These are phyloP conservation scores for Solanum chacoense DNA, from an alignment of 305 asterid species.

Conservation along the genomic window DNA sequence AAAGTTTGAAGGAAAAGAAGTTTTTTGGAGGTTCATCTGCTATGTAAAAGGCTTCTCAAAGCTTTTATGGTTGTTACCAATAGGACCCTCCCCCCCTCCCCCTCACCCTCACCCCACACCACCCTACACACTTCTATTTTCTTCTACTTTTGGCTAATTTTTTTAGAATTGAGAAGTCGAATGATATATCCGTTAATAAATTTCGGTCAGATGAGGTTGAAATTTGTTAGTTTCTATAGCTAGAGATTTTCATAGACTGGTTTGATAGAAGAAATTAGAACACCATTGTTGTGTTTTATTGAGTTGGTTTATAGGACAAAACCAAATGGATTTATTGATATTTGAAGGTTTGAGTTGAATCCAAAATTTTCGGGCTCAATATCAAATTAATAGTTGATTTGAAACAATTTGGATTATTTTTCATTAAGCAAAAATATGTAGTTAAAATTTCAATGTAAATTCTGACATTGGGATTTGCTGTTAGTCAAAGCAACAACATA, in stretches of 20 bases:
- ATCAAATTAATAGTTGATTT: background rate
- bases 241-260: background rate
- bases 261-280: background rate
- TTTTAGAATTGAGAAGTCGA: background rate
- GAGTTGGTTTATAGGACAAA: background rate
- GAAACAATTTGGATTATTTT: background rate
- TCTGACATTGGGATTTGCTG: no score
- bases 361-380: background rate
- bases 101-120: background rate
- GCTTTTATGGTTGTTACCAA: background rate
- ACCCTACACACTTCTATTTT: background rate
- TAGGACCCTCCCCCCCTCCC: background rate
- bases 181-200: background rate
- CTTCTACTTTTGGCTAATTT: background rate
- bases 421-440: background rate
- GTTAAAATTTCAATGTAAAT: no score
- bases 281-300: background rate
- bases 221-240: background rate
- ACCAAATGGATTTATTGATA: background rate
- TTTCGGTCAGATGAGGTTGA: background rate
- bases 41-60: background rate
- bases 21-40: conserved; percentile 12
- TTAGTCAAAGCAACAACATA: no score
- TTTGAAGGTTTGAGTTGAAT: background rate
- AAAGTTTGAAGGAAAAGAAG: conserved; percentile 38